These are phyloP conservation scores for Anthracocystis setariae DNA, from an alignment of 1,284 basidiomycete genomes.

Conservation along the genomic window DNA sequence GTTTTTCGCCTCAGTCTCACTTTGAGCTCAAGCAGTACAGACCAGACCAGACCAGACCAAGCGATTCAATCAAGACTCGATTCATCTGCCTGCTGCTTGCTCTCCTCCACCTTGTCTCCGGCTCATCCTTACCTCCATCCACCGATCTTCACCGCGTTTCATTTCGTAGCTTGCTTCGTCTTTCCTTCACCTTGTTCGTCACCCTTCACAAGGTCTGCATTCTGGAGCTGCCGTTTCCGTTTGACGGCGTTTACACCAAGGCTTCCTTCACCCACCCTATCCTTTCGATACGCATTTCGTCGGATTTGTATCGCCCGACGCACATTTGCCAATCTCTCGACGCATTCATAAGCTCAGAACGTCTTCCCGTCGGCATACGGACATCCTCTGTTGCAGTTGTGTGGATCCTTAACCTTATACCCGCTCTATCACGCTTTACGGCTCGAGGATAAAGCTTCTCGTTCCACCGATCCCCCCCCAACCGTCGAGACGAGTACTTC, in stretches of 20 bases:
- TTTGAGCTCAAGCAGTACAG: too few relatives aligned
- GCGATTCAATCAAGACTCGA: not conserved
- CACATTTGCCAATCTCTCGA: not conserved
- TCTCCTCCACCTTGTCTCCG: not conserved
- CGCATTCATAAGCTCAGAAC: not conserved
- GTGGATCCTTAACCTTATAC: not conserved
- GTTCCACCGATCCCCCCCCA: not conserved
- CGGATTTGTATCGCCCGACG: not conserved
- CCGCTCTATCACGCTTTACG: not conserved
- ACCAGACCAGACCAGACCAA: too few relatives aligned
- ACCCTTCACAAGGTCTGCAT: not conserved
- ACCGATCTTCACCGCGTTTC: not conserved
- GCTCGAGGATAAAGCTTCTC: not conserved
- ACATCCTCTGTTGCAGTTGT: not conserved
- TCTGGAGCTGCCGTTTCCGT: not conserved
- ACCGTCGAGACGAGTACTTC: not conserved
- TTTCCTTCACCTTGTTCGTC: too few relatives aligned
- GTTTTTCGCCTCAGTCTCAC: too few relatives aligned
- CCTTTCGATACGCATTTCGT: not conserved
- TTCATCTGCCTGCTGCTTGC: too few relatives aligned
- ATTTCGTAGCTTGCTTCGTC: not conserved
- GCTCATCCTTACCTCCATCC: not conserved
- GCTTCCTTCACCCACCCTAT: not conserved
- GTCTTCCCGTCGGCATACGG: constrained; percentile 6
- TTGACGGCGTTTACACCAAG: not conserved